Percentiles rank a stretch among this genome's conserved stretches.
These are phyloP conservation scores for Aspergillus hortae DNA, from an alignment of 2,329 filamentous ascomycete species.

Conservation along the genomic window DNA sequence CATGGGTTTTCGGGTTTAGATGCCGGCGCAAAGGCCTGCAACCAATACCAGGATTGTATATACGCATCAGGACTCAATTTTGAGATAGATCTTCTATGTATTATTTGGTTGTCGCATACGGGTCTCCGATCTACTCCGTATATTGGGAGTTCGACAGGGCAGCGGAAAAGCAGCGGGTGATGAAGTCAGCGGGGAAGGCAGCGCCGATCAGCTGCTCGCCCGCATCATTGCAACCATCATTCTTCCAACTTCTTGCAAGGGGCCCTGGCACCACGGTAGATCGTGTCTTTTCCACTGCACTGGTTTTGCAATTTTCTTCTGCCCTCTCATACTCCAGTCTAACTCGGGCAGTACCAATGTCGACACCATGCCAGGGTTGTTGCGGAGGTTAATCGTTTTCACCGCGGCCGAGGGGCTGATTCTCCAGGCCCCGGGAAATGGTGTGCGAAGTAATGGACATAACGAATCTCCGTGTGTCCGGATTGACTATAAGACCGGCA, in stretches of 20 bases:
- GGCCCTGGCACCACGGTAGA: not conserved
- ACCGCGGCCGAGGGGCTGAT: conserved; percentile 80
- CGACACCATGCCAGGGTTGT: conserved; percentile 65
- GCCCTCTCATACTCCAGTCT: not conserved
- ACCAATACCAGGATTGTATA: conserved; percentile 21
- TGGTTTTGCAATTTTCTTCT: not conserved
- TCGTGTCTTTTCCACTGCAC: too few relatives aligned
- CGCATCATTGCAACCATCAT: not conserved
- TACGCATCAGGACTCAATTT: conserved; percentile 18
- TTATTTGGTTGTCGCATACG: not conserved
- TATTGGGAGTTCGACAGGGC: not conserved
- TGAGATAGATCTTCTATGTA: conserved; percentile 17
- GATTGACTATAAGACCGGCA: conserved; percentile 64
- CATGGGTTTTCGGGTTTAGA: conserved; percentile 10
- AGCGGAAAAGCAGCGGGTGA: conserved; percentile 5
- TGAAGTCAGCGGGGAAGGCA: not conserved
- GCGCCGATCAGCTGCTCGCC: not conserved
- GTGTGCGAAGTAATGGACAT: conserved; percentile 42
- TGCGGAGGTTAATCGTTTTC: conserved; percentile 75
- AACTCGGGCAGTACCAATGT: conserved; percentile 8
- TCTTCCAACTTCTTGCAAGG: not conserved
- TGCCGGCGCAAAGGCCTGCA: conserved; percentile 15
- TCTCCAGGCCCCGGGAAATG: conserved; percentile 65
- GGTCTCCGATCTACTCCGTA: not conserved
- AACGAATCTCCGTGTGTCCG: conserved; percentile 59